Conservation (phyloP, 2,329 filamentous ascomycete species). For the Cordyceps cicadae region DNA sequence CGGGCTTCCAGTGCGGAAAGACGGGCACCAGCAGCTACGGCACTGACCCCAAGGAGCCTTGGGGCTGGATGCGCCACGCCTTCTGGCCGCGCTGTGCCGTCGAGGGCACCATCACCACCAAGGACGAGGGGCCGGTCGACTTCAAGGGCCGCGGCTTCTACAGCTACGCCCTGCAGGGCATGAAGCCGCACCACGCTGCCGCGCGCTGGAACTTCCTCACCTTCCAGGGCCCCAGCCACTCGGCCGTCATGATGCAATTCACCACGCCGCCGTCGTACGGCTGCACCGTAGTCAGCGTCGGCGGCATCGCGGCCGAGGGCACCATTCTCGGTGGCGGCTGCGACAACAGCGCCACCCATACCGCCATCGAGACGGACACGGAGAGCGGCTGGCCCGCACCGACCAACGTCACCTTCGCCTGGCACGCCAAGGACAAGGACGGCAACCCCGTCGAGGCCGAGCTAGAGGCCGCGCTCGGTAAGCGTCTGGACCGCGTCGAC, state of each 20-base stretch:
- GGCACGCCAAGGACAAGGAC: constrained; percentile 71
- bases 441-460: constrained; percentile 63
- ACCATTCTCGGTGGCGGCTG: constrained; percentile 69
- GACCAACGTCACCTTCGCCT: constrained; percentile 62
- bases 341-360: constrained; percentile 59
- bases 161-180: constrained; percentile 83
- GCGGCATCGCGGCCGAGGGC: constrained; percentile 71
- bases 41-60: constrained; percentile 76
- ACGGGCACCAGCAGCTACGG: constrained; percentile 80
- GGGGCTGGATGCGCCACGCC: constrained; percentile 84
- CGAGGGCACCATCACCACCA: constrained; percentile 71
- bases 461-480: constrained; percentile 60
- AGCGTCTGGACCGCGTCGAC: constrained; percentile 69
- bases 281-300: constrained; percentile 72
- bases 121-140: constrained; percentile 71
- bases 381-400: constrained; percentile 89
- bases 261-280: constrained; percentile 91
- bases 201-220: constrained; percentile 88
- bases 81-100: constrained; percentile 88
- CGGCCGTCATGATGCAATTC: constrained; percentile 91
- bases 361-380: constrained; percentile 58
- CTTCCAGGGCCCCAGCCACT: constrained; percentile 81
- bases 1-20: constrained; percentile 77
- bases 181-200: constrained; percentile 97
- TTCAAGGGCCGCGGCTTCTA: constrained; percentile 74